A percentile compares a stretch with the other conserved stretches of the same genome.
Evolutionary conservation across 2,329 filamentous ascomycete species (phyloP).

Genomic region (Diaporthe sp.): DNA sequence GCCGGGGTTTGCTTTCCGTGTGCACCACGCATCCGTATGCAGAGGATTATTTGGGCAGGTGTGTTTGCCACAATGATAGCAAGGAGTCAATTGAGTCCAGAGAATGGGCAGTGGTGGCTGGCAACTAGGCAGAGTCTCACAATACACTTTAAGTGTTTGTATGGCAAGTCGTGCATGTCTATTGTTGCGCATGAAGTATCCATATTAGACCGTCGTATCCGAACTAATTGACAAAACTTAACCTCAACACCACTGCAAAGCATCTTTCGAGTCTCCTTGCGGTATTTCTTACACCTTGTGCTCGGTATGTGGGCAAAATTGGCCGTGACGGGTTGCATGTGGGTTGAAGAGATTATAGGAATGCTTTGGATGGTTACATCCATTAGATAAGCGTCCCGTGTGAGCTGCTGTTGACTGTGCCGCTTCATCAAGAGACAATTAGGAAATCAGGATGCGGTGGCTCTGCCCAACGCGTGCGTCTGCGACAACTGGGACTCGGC

Average conservation of each 20-base stretch:
- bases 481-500: neutral
- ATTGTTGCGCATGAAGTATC: neutral
- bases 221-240: neutral
- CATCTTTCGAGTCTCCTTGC: neutral
- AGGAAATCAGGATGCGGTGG: neutral
- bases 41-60: neutral
- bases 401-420: neutral
- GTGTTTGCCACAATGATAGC: neutral
- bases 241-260: neutral
- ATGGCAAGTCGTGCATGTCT: neutral
- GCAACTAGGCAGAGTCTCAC: neutral
- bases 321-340: neutral
- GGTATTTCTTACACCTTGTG: neutral
- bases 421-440: neutral
- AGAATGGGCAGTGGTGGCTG: neutral
- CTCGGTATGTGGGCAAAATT: slow-evolving; percentile 13
- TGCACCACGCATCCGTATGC: neutral
- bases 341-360: neutral
- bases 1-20: neutral
- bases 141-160: neutral
- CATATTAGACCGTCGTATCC: neutral
- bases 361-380: slow-evolving; percentile 3
- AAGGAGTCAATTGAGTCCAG: neutral
- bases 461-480: neutral
- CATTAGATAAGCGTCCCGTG: neutral